phyloP scores from a whole-genome alignment of 306 rosid genomes.

The Styphnolobium japonicum region DNA sequence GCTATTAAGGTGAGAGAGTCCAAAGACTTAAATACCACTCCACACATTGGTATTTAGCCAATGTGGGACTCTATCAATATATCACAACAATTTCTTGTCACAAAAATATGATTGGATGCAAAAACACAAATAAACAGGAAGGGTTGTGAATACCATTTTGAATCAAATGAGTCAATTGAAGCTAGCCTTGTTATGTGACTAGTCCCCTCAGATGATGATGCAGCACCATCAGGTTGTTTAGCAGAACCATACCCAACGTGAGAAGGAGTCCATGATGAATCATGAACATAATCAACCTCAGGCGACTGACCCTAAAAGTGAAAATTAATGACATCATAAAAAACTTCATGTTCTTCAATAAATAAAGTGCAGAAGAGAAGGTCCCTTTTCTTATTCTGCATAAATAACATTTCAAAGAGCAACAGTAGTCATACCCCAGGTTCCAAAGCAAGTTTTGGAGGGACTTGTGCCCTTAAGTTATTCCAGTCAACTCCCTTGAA shows the following conservation, averaged over 20 bases:
- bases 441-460: conserved; percentile 83
- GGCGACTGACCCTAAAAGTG: conserved; percentile 49
- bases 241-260: conserved; percentile 69
- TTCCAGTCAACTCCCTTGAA: conserved; percentile 84
- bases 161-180: conserved; percentile 96
- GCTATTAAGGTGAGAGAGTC: too few relatives aligned
- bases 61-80: too few relatives aligned
- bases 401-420: conserved; percentile 17
- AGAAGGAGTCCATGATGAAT: conserved; percentile 79
- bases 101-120: conserved; percentile 14
- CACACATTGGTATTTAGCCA: too few relatives aligned
- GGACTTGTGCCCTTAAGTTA: conserved; percentile 54
- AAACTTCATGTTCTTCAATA: neutral
- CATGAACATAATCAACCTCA: conserved; percentile 48
- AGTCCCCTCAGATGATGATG: conserved; percentile 67
- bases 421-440: conserved; percentile 47
- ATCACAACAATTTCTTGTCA: neutral
- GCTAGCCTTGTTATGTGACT: conserved; percentile 82
- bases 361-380: conserved; percentile 9
- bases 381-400: conserved; percentile 11
- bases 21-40: too few relatives aligned
- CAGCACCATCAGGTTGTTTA: conserved; percentile 60
- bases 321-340: neutral
- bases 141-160: conserved; percentile 73
- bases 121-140: neutral